Evolutionary conservation across 2,329 filamentous ascomycete genomes (phyloP).

Genomic region (Neonectria sp.): DNA sequence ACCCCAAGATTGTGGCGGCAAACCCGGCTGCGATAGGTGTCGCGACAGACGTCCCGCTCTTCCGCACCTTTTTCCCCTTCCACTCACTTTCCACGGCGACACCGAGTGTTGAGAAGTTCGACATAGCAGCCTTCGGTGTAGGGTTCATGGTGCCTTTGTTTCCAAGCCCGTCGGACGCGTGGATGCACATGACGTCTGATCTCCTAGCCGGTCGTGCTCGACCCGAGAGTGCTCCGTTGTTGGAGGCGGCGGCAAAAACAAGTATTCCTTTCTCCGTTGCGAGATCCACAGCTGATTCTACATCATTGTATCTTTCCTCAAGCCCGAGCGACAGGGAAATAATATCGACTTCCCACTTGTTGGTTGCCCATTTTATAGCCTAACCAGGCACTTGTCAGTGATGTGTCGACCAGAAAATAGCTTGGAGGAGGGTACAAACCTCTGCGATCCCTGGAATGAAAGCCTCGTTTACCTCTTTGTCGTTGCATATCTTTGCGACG

Average conservation of each 20-base stretch:
- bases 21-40: constrained; percentile 34
- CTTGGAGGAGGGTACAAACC: neutral
- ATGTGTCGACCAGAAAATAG: too few relatives aligned
- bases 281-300: constrained; percentile 19
- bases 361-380: constrained; percentile 43
- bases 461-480: neutral
- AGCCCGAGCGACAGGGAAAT: constrained; percentile 49
- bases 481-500: constrained; percentile 20
- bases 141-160: constrained; percentile 28
- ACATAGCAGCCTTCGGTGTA: neutral
- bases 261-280: constrained; percentile 11
- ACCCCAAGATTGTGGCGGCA: constrained; percentile 19
- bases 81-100: constrained; percentile 7
- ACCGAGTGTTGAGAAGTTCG: constrained; percentile 27
- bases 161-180: constrained; percentile 34
- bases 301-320: constrained; percentile 12
- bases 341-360: constrained; percentile 41
- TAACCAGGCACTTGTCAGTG: neutral
- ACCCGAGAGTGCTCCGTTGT: constrained; percentile 8
- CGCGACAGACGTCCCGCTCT: constrained; percentile 33
- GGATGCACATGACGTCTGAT: constrained; percentile 30
- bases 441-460: constrained; percentile 13
- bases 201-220: constrained; percentile 24
- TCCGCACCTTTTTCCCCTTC: constrained; percentile 17
- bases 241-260: constrained; percentile 16